These are phyloP conservation scores for Brassica napus DNA, from an alignment of 345 rosid species.

Conservation along the genomic window DNA sequence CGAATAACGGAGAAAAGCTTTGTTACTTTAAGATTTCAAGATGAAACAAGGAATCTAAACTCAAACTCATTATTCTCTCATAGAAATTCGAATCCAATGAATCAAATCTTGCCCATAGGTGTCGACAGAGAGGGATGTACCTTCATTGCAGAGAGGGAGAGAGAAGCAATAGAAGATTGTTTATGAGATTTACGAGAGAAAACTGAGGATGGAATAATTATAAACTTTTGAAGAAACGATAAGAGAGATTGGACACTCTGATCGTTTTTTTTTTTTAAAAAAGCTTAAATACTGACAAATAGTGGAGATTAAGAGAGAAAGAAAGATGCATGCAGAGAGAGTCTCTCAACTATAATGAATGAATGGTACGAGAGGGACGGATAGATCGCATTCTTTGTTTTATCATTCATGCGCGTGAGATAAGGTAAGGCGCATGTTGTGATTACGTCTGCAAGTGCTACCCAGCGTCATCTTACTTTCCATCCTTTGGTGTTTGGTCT, in stretches of 20 bases:
- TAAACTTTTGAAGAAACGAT: constrained; percentile 22
- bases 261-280: not conserved
- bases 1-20: not conserved
- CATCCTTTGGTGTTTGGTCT: constrained; percentile 21
- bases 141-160: constrained; percentile 53
- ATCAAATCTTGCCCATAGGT: constrained; percentile 22
- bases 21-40: not conserved
- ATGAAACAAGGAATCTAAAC: constrained; percentile 36
- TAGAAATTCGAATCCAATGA: constrained; percentile 1
- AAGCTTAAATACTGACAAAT: constrained; percentile 1
- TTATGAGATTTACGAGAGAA: not conserved
- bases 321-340: constrained; percentile 17
- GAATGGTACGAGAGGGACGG: constrained; percentile 24
- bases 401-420: constrained; percentile 11
- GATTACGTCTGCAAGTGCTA: constrained; percentile 15
- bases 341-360: not conserved
- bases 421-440: constrained; percentile 13
- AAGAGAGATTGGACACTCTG: constrained; percentile 33
- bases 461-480: constrained; percentile 30
- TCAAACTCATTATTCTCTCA: constrained; percentile 5
- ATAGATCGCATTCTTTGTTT: not conserved
- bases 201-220: constrained; percentile 19
- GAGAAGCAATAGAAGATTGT: constrained; percentile 5
- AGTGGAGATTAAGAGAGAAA: constrained; percentile 20
- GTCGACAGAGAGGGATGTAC: constrained; percentile 41